Evolutionary conservation across 1,139 yeast species (phyloP), one percentile per base, ranked within the genome.

Genomic region (Diutina neorugosa): DNA sequence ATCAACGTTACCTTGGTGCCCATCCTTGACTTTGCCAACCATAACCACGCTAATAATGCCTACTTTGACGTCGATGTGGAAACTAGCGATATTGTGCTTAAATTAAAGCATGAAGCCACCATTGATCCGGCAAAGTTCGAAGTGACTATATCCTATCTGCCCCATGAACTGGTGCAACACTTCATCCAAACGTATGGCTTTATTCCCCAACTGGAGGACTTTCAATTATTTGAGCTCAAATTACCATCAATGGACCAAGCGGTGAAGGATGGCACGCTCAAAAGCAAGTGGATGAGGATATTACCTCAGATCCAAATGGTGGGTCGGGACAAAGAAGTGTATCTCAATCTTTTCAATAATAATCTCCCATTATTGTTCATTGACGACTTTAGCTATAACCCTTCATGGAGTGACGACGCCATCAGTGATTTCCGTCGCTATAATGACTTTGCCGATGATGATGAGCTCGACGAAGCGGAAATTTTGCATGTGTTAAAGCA

Each of bases 11-110:
- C 87, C 0, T 63, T 84, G 54, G 87, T 84, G 0, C 90, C 93
- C 0, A 58, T 82, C 0, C 62, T 84, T 40, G 93, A 84, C 62
- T 84, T 79, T 69, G 86, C 78, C 4, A 84, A 84, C 61, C 93
- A 84, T 62, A 68, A 66, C 49, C 67, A 64, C 46, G 43, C 56
- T 6, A 66, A 69, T 51, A 83, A 81, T 63, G 77, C 86, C 0
- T 74, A 70, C 58, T 84, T 82, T 65, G 93, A 84, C 62, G 72
- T 82, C 14, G 89, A 83, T 62, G 67, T 73, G 21, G 48, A 54
- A 0, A 73, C 68, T 3, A 65, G 69, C 2, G 86, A 80, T 54
- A 68, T 83, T 2, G 48, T 84, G 0, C 63, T 80, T 14, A 69
- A 69, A 23, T 18, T 53, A 11, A 55, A 57, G 25, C 53, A 59